Evolutionary conservation across 257 asterid species (phyloP), one percentile per base, ranked within the genome.

Genomic region (Solanum ossicruentum): DNA sequence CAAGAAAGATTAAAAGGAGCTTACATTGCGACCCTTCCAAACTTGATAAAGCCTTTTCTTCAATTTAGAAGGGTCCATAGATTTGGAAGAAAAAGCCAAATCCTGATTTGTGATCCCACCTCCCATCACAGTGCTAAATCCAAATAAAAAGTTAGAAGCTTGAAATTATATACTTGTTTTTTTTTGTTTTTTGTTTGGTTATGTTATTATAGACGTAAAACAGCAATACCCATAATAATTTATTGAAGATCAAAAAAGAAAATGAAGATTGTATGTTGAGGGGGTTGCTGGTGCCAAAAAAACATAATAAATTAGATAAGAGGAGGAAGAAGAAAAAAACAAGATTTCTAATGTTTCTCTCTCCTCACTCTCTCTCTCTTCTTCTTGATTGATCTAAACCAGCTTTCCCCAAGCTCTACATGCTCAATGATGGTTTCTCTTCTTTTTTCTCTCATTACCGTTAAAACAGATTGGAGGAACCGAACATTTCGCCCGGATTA

Each of bases 11-110:
- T 21, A 16, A 63, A 57, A 61, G 3, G 17, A 58, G 58, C 85
- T 89, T 91, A 96, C 99, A 86, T 94, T 96, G 71, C 97, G 96
- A 84, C 99, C 99, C 89, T 87, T 91, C 99, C 99, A 96, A 83
- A 93, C 93, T 89, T 91, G 93, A 88, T 96, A 93, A 80, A 93
- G 92, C 91, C 97, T 91, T 81, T 21, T 91, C 90, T 88, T 86
- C 51, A 87, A 65, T 83, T 83, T 89, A 73, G 97, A 83, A 89
- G 92, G 88, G 91, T 88, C 94, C 69, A 57, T 57, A 88, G 83
- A 66, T 80, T 72, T 87, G 88, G 92, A 85, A 86, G 93, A 89
- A 82, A 88, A 89, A 87, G 84, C 86, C 90, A 90, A 88, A 91
- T 88, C 92, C 80, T 85, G 91, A 87, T 83, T 88, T n/a, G 86